Evolutionary conservation across 140 eudicot genomes (phyloP).

Genomic region (Senecio squalidus): DNA sequence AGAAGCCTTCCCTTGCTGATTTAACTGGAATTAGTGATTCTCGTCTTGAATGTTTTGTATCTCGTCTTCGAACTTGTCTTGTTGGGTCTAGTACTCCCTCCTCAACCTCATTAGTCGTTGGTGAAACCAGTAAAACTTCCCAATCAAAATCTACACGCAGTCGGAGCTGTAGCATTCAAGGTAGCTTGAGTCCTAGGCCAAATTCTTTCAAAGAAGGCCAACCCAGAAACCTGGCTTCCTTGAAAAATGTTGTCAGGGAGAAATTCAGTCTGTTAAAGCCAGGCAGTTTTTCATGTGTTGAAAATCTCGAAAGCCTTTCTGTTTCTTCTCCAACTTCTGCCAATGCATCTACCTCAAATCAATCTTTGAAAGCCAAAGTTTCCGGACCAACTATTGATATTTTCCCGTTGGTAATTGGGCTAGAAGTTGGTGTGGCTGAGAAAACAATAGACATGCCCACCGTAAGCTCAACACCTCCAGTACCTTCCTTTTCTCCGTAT

Average conservation of each 20-base stretch:
- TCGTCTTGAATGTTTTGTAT: slow-evolving; percentile 75
- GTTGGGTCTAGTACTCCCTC: slow-evolving; percentile 35
- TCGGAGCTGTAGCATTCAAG: slow-evolving; percentile 35
- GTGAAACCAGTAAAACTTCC: slow-evolving; percentile 16
- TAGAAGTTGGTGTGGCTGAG: slow-evolving; percentile 40
- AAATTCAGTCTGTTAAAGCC: slow-evolving; percentile 42
- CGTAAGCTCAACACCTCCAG: slow-evolving; percentile 24
- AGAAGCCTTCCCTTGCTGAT: slow-evolving; percentile 70
- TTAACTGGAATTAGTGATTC: slow-evolving; percentile 88
- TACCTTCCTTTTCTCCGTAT: slow-evolving; percentile 57
- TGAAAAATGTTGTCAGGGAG: slow-evolving; percentile 25
- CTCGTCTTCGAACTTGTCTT: slow-evolving; percentile 56
- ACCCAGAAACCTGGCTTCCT: slow-evolving; percentile 30
- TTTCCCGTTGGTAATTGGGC: slow-evolving; percentile 31
- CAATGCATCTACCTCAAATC: slow-evolving; percentile 19
- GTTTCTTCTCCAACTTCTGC: slow-evolving; percentile 21
- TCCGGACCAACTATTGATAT: slow-evolving; percentile 27
- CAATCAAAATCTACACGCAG: slow-evolving; percentile 47
- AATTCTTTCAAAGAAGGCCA: slow-evolving; percentile 54
- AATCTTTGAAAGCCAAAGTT: slow-evolving; percentile 16
- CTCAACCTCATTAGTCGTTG: not conserved
- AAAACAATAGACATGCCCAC: slow-evolving; percentile 25
- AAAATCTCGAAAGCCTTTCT: slow-evolving; percentile 25
- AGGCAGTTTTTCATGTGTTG: not conserved
- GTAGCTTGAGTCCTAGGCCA: slow-evolving; percentile 68